Evolutionary conservation across 805 yeast genomes (phyloP), one percentile per base, ranked within the genome.

Genomic region (Sungouiozyma intestinalis): DNA sequence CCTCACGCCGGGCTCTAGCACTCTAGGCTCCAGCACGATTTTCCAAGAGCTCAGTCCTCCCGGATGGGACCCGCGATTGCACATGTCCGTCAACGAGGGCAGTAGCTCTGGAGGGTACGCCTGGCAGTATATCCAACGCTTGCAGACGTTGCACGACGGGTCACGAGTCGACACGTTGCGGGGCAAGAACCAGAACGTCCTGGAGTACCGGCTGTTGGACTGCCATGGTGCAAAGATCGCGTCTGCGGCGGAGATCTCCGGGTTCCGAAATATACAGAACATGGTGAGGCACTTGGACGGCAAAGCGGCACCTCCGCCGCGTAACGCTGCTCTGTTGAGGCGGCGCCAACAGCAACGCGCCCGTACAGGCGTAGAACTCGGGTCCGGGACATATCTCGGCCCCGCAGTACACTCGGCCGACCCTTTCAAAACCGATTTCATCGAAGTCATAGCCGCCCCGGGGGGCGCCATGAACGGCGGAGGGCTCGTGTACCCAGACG

Each of bases 381-480:
- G 36, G 14, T 18, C 39, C 27, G n/a, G 20, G 15, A 15, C 24
- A 17, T 17, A 34, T 34, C 15, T 21, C 18, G 20, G 19, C n/a
- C n/a, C 11, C n/a, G 47, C 40, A 8, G 42, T 44, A 5, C 47
- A 48, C 11, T 66, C 50, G 1, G 79, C 78, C 0, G 88, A 84
- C 45, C 82, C 90, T 1, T 62, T 74, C 27, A 68, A 66, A 34
- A 79, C 84, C 51, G 92, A 85, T 47, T 85, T 82, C 51, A 84
- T 90, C 4, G 98, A 92, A 54, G 82, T 92, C 36, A 90, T 87
- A 96, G 98, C 98, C 1, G 92, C 98, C 60, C 98, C 98, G 4
- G 87, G 85, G 21, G 98, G 98, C 1, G 92, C 97, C 56, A 84
- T 88, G 43, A 92, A 90, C 55, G 98, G 98, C 9, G 97, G 98